Percentiles rank a stretch among this genome's conserved stretches.
phyloP scores from a whole-genome alignment of 2,329 filamentous ascomycete species.

The Acephala macrosclerotiorum region DNA sequence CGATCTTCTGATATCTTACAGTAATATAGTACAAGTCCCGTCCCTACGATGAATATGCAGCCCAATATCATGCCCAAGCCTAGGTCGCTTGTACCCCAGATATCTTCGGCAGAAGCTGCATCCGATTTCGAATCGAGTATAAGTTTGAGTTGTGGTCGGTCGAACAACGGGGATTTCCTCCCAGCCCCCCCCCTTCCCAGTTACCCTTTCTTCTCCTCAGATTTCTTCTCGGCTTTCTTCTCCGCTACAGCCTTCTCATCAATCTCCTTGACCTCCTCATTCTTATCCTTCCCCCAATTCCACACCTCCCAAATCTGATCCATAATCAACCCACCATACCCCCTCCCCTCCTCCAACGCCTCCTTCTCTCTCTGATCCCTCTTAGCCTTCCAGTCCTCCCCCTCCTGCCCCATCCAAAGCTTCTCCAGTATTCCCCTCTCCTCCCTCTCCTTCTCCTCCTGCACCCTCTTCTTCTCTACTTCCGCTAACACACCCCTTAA shows the following conservation, averaged over 20 bases:
- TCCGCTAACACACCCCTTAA: conserved; percentile 16
- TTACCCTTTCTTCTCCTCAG: conserved; percentile 23
- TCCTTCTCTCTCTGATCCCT: conserved; percentile 42
- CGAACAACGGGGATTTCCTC: neutral
- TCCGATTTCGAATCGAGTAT: neutral
- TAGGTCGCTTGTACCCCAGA: no score
- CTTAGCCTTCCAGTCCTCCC: conserved; percentile 46
- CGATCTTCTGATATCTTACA: no score
- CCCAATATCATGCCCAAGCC: no score
- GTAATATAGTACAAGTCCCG: no score
- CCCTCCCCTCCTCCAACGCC: conserved; percentile 46
- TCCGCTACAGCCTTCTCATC: conserved; percentile 37
- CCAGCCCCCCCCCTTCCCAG: no score
- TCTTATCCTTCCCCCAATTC: conserved; percentile 52
- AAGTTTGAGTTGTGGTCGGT: no score
- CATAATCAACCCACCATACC: conserved; percentile 51
- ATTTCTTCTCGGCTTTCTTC: conserved; percentile 25
- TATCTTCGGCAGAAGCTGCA: no score
- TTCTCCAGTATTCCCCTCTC: conserved; percentile 49
- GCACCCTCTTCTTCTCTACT: conserved; percentile 22
- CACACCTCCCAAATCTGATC: conserved; percentile 56
- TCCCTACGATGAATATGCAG: no score
- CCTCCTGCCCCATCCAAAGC: conserved; percentile 66
- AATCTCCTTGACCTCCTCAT: conserved; percentile 38
- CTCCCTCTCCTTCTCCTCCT: conserved; percentile 26